These are phyloP conservation scores for Agrocybe pediades DNA, from an alignment of 768 basidiomycete genomes.

Conservation along the genomic window DNA sequence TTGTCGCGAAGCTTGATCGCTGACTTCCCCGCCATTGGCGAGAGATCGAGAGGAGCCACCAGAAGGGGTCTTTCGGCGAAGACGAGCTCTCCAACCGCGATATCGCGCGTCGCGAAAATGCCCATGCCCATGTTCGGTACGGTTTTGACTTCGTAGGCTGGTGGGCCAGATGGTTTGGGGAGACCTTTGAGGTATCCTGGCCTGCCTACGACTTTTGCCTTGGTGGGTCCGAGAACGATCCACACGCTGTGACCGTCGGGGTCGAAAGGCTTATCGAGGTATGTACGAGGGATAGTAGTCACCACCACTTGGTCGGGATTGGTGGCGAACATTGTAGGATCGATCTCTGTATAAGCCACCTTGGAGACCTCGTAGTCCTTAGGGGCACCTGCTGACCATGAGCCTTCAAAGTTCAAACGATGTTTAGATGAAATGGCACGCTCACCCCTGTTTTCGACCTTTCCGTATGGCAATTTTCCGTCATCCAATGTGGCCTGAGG, in stretches of 20 bases:
- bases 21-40: not conserved
- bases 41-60: slow-evolving; percentile 18
- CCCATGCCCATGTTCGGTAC: slow-evolving; percentile 7
- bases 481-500: not conserved
- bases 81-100: slow-evolving; percentile 33
- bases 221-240: slow-evolving; percentile 7
- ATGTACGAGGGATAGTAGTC: not conserved
- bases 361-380: not conserved
- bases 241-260: slow-evolving; percentile 9
- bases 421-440: not conserved
- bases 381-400: not conserved
- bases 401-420: too few species aligned
- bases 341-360: not conserved
- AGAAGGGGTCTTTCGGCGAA: slow-evolving; percentile 39
- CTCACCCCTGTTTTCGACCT: not conserved
- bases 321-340: not conserved
- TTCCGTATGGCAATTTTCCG: not conserved
- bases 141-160: not conserved
- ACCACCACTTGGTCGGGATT: not conserved
- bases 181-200: not conserved
- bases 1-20: not conserved
- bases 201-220: not conserved
- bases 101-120: slow-evolving; percentile 27
- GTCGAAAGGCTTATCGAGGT: not conserved
- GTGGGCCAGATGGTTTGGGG: not conserved